These are phyloP conservation scores for Corymbia citriodora DNA, from an alignment of 441 rosid genomes.

Conservation along the genomic window DNA sequence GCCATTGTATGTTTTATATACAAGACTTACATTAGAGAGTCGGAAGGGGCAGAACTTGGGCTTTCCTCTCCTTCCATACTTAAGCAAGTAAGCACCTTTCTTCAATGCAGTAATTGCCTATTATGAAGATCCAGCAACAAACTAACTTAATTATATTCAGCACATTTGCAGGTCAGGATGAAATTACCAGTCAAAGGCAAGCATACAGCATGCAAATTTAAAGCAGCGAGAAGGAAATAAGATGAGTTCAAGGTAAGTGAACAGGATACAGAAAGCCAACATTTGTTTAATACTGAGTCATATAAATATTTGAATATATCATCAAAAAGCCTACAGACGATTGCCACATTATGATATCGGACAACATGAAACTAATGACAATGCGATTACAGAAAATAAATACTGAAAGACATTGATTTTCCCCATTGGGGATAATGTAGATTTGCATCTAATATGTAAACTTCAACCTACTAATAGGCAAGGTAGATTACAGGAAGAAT, in stretches of 20 bases:
- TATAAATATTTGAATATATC: background rate
- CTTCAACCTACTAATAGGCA: background rate
- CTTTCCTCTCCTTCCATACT: constrained; percentile 98
- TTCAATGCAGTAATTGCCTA: constrained; percentile 97
- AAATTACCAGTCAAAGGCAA: constrained; percentile 2
- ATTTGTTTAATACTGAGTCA: background rate
- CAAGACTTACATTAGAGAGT: constrained; percentile 80
- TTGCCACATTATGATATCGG: background rate
- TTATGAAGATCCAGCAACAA: constrained; percentile 32
- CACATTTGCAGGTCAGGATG: constrained; percentile 8
- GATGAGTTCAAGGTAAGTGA: background rate
- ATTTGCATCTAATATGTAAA: background rate
- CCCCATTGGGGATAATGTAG: background rate
- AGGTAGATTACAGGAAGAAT: background rate
- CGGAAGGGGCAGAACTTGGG: constrained; percentile 98
- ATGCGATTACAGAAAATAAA: background rate
- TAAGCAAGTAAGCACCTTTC: constrained; percentile 92
- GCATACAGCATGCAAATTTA: background rate
- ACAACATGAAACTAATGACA: background rate
- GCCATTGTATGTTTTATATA: background rate
- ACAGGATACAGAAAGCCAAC: background rate
- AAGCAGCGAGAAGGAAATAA: background rate
- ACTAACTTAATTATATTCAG: constrained; percentile 16
- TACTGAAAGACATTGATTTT: background rate
- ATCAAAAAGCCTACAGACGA: background rate